Evolutionary conservation across 495 filamentous ascomycete genomes (phyloP).

Genomic region (Bathelium albidoporum): DNA sequence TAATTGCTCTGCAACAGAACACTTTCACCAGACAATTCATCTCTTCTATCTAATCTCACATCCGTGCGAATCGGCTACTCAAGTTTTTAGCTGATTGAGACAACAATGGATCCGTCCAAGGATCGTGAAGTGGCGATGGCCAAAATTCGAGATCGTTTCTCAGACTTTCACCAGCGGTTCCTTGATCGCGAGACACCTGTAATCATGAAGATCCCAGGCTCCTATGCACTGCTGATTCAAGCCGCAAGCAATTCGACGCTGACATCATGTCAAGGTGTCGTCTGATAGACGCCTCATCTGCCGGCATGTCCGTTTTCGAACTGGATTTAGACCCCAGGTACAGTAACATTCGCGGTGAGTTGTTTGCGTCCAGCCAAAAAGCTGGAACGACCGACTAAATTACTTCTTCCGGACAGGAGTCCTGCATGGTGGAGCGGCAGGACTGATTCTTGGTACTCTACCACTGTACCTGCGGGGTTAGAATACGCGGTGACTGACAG

Average conservation of each 20-base stretch:
- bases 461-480: neutral
- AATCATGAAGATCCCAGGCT: neutral
- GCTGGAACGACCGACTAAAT: neutral
- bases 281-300: neutral
- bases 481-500: neutral
- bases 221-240: neutral
- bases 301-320: neutral
- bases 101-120: neutral
- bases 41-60: no score
- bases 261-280: neutral
- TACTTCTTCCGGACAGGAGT: neutral
- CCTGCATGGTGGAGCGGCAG: neutral
- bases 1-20: no score
- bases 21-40: no score
- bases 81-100: no score
- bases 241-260: neutral
- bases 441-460: neutral
- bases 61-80: no score
- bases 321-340: neutral
- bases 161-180: neutral
- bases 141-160: neutral
- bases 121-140: neutral
- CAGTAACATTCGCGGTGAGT: neutral
- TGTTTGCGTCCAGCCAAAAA: neutral
- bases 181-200: neutral